A percentile compares a stretch with the other conserved stretches of the same genome.
phyloP scores from a whole-genome alignment of 768 basidiomycete genomes.

The Suillus clintonianus region DNA sequence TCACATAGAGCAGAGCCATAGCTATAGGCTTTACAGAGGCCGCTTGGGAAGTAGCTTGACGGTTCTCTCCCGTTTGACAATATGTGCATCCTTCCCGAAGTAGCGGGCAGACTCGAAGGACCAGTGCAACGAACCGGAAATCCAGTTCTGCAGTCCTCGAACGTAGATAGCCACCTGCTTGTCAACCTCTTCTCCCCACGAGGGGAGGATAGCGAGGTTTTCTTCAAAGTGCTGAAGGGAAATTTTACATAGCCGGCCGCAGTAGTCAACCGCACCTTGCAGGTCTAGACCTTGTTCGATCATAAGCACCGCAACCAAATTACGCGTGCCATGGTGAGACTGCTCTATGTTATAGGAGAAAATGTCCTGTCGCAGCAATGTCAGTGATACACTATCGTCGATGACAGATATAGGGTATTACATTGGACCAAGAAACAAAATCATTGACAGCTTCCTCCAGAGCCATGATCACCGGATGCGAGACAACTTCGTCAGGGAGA shows the following conservation, averaged over 20 bases:
- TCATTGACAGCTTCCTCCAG: conserved; percentile 53
- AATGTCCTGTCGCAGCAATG: too few relatives aligned
- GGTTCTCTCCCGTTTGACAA: conserved; percentile 39
- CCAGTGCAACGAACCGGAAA: conserved; percentile 73
- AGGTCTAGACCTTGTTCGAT: too few relatives aligned
- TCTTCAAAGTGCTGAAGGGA: too few relatives aligned
- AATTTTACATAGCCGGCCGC: too few relatives aligned
- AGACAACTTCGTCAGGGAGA: conserved; percentile 53
- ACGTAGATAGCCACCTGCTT: too few relatives aligned
- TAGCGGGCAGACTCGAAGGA: conserved; percentile 56
- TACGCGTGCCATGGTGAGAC: too few relatives aligned
- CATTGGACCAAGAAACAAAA: conserved; percentile 52
- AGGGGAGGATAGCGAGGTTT: too few relatives aligned
- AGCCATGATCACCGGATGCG: conserved; percentile 48
- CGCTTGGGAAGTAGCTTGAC: conserved; percentile 52
- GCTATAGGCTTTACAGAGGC: conserved; percentile 23
- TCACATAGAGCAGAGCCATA: not conserved
- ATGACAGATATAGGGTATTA: conserved; percentile 17
- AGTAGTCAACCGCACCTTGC: too few relatives aligned
- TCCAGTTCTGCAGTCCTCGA: conserved; percentile 41
- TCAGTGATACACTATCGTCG: too few relatives aligned
- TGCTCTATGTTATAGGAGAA: too few relatives aligned
- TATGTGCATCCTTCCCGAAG: conserved; percentile 55
- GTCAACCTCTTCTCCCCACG: too few relatives aligned
- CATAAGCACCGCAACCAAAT: too few relatives aligned